Base-by-base conservation (phyloP, 2,329 filamentous ascomycete species). In the Paramyrothecium roridum region DNA sequence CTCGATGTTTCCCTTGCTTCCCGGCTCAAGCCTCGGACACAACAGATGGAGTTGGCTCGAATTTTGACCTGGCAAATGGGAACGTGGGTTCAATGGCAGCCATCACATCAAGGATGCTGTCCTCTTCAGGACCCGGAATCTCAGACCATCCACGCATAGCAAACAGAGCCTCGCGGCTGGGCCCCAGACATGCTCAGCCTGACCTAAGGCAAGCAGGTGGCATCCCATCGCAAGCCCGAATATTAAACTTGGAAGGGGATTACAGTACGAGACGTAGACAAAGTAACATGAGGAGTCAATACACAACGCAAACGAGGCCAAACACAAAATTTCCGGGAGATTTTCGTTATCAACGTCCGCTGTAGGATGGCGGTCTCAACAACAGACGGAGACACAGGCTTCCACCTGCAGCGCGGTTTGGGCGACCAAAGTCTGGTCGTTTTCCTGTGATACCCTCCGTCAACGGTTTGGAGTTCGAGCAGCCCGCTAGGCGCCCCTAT, bases 1-100 rank as follows among this genome's bases (percentile, higher is more conserved):
- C 55, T 11, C 59, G 53, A 40, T 73, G 70, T 50, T 54, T 68
- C 12, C 66, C 69, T 47, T 74, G 70, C 50, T 65, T 68, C 50
- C 53, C 63, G 1, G 58, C 47, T 11, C 57, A 64, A 37, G 56
- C 62, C 19, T 61, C 64, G 17, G 56, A 61, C 22, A 63, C 61
- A 16, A 63, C 61, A 34, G 62, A 66, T 47, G 55, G 57, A 3
- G 65, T 62, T 11, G 62, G 61, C 62, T 56, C 63, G 30, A 61
- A 64, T 47, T 63, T 65, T 52, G 56, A 54, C 51, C 54, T 48
- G 12, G 52, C 57, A 7, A 53, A 57, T 11, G 50, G 37, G 20
- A 53, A 59, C n/a, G 17, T 30, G 23, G 48, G 48, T 13, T 50
- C 48, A 10, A 50, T 50, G 48, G 48, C 48, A 12, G 48, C 48